Evolutionary conservation across 768 basidiomycete species (phyloP), one percentile per base, ranked within the genome.

Genomic region (Leccinum subtestaceum): DNA sequence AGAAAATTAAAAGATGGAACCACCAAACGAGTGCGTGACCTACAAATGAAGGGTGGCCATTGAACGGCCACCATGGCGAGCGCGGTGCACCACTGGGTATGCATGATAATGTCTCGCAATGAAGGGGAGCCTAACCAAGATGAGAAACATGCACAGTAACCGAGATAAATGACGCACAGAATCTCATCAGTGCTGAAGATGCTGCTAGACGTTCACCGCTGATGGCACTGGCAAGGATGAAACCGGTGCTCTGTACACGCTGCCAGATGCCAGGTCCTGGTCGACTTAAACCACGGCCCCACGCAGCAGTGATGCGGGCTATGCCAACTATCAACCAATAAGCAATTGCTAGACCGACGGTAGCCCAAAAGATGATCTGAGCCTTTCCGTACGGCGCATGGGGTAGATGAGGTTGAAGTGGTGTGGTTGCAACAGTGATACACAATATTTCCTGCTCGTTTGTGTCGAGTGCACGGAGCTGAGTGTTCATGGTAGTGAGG

Each of bases 1-100:
- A 19, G 45, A 43, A 60, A 36, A 3, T 31, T 46, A 46, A 21
- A 62, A 63, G 53, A 68, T 67, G 61, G 58, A 19, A 65, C 55
- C 40, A 40, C 4, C 8, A 40, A n/a, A 40, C 40, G 40, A 40
- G 40, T 1, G 40, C 10, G 32, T 17, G 50, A 81, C 89, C 64
- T 66, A 95, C 95, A 98, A 60, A 89, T 82, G 72, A 95, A 98
- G 15, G 80, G 78, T 0, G 97, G 96, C 96, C 96, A 99, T 70
- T 92, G 82, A 21, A 98, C 93, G 34, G 96, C 93, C 55, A 98
- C 86, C 91, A 97, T 95, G 32, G 86, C 86, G 13, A 99, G 78
- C 32, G 88, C 83, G 43, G 92, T 83, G 71, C 89, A 92, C 89
- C 91, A 98, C 64, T 97, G 95, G 0, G 95, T 91, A 67, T 95